Percentiles rank a stretch among this genome's conserved stretches.
These are phyloP conservation scores for Tricholoma terreum DNA, from an alignment of 768 basidiomycete species.

Conservation along the genomic window DNA sequence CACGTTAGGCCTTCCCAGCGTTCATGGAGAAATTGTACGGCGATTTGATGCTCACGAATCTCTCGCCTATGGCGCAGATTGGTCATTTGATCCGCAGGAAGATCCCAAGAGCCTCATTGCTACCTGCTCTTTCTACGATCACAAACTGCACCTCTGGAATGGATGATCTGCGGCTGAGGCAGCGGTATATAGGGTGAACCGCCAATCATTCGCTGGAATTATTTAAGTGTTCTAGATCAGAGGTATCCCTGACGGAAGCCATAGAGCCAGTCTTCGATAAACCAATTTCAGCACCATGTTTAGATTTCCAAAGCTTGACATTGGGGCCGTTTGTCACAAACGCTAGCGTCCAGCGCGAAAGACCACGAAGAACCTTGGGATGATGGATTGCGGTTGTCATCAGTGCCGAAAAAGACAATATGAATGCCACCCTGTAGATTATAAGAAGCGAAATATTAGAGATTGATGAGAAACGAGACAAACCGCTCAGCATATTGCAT, in stretches of 20 bases:
- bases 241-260: neutral
- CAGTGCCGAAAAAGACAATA: slow-evolving; percentile 62
- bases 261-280: slow-evolving; percentile 10
- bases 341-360: slow-evolving; percentile 68
- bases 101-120: slow-evolving; percentile 56
- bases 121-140: slow-evolving; percentile 96
- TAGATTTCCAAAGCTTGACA: slow-evolving; percentile 50
- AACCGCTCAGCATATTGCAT: slow-evolving; percentile 54
- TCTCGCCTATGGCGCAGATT: slow-evolving; percentile 91
- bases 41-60: slow-evolving; percentile 76
- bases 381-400: slow-evolving; percentile 60
- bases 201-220: neutral
- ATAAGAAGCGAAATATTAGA: neutral
- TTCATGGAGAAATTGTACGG: slow-evolving; percentile 28
- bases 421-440: slow-evolving; percentile 49
- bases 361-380: slow-evolving; percentile 64
- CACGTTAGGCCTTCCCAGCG: slow-evolving; percentile 33
- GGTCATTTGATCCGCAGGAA: slow-evolving; percentile 52
- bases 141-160: slow-evolving; percentile 75
- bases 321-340: slow-evolving; percentile 65
- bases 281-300: slow-evolving; percentile 21
- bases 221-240: neutral
- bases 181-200: neutral
- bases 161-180: slow-evolving; percentile 38
- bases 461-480: slow-evolving; percentile 16